Conservation (phyloP, 2,329 filamentous ascomycete species). For the Claviceps quebecensis region DNA sequence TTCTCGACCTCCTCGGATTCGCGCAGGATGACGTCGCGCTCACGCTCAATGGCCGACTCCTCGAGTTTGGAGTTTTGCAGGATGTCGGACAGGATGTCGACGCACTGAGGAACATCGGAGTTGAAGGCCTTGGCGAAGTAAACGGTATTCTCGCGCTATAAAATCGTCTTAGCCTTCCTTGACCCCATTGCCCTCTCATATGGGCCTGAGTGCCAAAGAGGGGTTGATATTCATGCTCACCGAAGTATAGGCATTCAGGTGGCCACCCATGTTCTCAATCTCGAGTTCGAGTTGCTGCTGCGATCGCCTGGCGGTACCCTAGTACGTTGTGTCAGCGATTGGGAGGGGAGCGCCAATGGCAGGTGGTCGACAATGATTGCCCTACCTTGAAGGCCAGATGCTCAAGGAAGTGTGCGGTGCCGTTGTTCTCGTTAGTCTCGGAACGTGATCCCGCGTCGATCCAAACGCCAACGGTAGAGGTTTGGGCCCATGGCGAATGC, state of each 20-base stretch:
- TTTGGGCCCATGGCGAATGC: conserved; percentile 96
- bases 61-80: conserved; percentile 99
- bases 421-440: conserved; percentile 97
- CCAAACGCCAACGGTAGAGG: conserved; percentile 96
- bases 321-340: background rate
- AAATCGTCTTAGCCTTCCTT: conserved; percentile 14
- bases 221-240: conserved; percentile 39
- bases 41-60: conserved; percentile 79
- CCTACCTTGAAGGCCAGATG: conserved; percentile 98
- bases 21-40: conserved; percentile 95
- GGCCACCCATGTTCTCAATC: conserved; percentile 99
- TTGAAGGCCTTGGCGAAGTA: conserved; percentile 99
- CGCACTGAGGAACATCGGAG: conserved; percentile 86
- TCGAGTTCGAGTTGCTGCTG: conserved; percentile 98
- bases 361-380: background rate
- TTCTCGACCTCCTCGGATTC: conserved; percentile 99
- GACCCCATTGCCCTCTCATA: conserved; percentile 9
- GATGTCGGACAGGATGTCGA: conserved; percentile 98
- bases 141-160: conserved; percentile 92
- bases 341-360: background rate
- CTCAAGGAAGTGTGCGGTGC: conserved; percentile 98
- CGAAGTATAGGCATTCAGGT: conserved; percentile 98
- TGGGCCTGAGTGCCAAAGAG: conserved; percentile 6
- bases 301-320: conserved; percentile 87
- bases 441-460: conserved; percentile 97